phyloP scores from a whole-genome alignment of 148 eudicot genomes.

The Salicornia ramosissima region DNA sequence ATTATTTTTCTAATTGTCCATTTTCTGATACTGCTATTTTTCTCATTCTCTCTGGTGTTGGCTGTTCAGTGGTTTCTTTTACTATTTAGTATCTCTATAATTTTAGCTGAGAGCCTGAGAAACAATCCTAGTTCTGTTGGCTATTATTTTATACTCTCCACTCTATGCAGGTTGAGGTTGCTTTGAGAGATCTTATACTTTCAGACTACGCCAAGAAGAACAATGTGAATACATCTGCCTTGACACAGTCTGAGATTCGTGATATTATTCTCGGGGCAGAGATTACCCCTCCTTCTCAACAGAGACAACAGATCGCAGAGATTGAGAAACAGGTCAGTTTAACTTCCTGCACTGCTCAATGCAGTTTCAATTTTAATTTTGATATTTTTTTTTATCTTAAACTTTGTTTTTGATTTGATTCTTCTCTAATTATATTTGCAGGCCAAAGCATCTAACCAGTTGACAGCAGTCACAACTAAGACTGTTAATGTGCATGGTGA shows the following conservation, averaged over 20 bases:
- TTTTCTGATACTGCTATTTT: background rate
- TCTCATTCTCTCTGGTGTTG: background rate
- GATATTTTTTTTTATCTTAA: background rate
- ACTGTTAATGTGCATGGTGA: slow-evolving; percentile 98
- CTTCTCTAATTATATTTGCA: background rate
- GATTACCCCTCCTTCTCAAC: slow-evolving; percentile 97
- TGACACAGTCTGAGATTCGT: slow-evolving; percentile 95
- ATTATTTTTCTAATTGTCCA: background rate
- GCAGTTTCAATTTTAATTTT: background rate
- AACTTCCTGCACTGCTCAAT: background rate
- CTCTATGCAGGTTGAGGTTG: slow-evolving; percentile 87
- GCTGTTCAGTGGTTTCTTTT: background rate
- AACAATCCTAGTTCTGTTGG: too few species aligned
- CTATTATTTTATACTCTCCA: background rate
- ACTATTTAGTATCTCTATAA: background rate
- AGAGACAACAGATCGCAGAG: slow-evolving; percentile 97
- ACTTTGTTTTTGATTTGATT: slow-evolving; percentile 11
- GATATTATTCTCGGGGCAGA: slow-evolving; percentile 99
- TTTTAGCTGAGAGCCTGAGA: too few species aligned
- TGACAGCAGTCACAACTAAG: slow-evolving; percentile 88
- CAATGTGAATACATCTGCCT: slow-evolving; percentile 93
- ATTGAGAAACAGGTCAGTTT: slow-evolving; percentile 76
- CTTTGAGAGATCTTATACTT: slow-evolving; percentile 90
- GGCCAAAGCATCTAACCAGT: slow-evolving; percentile 82
- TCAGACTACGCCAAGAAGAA: slow-evolving; percentile 99